phyloP scores from a whole-genome alignment of 2,329 filamentous ascomycete genomes.

The Zymoseptoria ardabiliae region DNA sequence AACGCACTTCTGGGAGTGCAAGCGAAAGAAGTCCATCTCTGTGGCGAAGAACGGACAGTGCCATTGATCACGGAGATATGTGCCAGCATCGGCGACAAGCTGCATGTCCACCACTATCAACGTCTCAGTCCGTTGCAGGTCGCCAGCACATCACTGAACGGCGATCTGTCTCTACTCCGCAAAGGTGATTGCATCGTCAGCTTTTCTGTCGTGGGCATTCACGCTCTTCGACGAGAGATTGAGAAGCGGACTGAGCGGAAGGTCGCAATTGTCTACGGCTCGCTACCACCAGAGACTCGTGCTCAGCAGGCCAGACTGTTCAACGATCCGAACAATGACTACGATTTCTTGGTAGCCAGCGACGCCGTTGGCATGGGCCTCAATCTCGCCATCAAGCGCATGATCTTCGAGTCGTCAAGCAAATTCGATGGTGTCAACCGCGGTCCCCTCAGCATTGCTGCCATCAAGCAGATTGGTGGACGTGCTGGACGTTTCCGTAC shows the following conservation, averaged over 20 bases:
- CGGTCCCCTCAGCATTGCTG: conserved; percentile 58
- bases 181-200: conserved; percentile 89
- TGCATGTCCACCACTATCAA: conserved; percentile 74
- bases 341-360: conserved; percentile 87
- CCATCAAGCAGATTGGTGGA: conserved; percentile 92
- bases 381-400: conserved; percentile 80
- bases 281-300: conserved; percentile 83
- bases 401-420: conserved; percentile 72
- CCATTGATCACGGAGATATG: conserved; percentile 71
- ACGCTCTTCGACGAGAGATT: conserved; percentile 69
- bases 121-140: conserved; percentile 71
- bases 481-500: conserved; percentile 81
- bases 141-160: conserved; percentile 55
- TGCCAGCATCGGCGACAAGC: conserved; percentile 70
- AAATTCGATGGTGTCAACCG: conserved; percentile 62
- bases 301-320: conserved; percentile 87
- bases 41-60: conserved; percentile 79
- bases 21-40: conserved; percentile 85
- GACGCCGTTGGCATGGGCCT: conserved; percentile 97
- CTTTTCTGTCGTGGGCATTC: conserved; percentile 77
- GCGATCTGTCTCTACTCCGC: conserved; percentile 58
- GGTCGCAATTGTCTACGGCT: conserved; percentile 89
- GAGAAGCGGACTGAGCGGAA: conserved; percentile 68
- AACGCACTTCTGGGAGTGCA: conserved; percentile 79
- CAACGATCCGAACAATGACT: conserved; percentile 92